Base-by-base conservation (phyloP, 306 rosid species). In the Dalbergia cochinchinensis region DNA sequence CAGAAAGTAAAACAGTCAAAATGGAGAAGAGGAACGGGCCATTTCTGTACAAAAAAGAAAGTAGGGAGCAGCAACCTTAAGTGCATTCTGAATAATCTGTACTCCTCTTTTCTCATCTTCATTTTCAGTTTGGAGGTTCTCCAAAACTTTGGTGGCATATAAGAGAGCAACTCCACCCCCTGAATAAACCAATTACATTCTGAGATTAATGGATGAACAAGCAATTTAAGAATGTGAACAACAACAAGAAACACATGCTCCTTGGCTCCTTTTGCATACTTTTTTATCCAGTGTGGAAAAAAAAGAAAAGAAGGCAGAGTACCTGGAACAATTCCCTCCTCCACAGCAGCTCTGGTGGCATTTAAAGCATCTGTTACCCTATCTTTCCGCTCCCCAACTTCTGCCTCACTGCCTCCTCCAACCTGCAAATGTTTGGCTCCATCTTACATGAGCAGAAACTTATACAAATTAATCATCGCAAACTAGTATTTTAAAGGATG, bases 111-210 rank as follows among this genome's bases (percentile, higher is more conserved):
- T 95, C 87, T 92, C 94, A 79, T 92, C 99, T 74, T 86, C 96
- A 15, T 86, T 95, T 74, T 82, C 83, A 44, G 94, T 81, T 71
- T 78, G 85, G 66, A 95, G 90, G 71, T 83, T 86, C 67, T 89
- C 91, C 91, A 95, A 85, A 76, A 73, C 79, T 85, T 91, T 93
- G 71, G 89, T 60, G 76, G 99, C 98, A 83, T 95, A 88, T 62
- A 95, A 85, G 54, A 95, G 94, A 69, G 98, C 97, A 83, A 93
- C 99, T 78, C 99, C 99, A 72, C 99, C 99, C 69, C 99, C 99
- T 95, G 72, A 70, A 16, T 41, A 55, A 69, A 74, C 42, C 82
- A 76, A 76, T 76, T 16, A 83, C 26, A 63, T 41, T 57, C 11
- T 8, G 16, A 82, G 71, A 67, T 63, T 66, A 50, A 45, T 51